Conservation (phyloP, 2,329 filamentous ascomycete genomes). For the Pestalotiopsis sp. region DNA sequence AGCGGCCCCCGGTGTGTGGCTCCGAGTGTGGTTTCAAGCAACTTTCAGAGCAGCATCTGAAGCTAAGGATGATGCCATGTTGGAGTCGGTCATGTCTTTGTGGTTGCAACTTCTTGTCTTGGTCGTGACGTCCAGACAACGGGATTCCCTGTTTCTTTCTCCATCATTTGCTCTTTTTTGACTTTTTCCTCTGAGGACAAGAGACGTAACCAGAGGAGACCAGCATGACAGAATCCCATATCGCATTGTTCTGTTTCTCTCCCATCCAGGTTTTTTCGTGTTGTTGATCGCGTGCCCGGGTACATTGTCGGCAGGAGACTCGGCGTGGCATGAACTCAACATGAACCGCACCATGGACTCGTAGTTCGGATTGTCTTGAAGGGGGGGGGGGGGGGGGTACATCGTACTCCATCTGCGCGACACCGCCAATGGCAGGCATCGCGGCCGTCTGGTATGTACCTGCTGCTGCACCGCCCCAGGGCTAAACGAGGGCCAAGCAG, state of each 20-base stretch:
- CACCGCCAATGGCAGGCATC: background rate
- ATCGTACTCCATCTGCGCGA: background rate
- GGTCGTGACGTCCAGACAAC: background rate
- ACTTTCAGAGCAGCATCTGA: background rate
- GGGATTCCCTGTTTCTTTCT: background rate
- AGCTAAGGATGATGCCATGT: conserved; percentile 7
- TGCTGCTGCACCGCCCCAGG: background rate
- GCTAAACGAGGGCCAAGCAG: background rate
- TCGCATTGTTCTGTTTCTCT: background rate
- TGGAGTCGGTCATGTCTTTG: background rate
- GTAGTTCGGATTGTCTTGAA: background rate
- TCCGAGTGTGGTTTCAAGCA: background rate
- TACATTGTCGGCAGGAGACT: background rate
- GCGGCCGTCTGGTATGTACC: background rate
- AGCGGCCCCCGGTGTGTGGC: background rate
- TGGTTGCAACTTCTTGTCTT: background rate
- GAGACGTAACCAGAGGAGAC: too few species aligned
- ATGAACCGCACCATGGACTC: background rate
- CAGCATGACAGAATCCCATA: too few species aligned
- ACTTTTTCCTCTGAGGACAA: too few species aligned
- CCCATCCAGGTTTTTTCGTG: background rate
- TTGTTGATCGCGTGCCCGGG: background rate
- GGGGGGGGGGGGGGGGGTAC: background rate
- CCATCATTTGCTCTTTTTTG: background rate
- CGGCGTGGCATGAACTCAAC: conserved; percentile 3